phyloP scores from a whole-genome alignment of 2,329 filamentous ascomycete species.

The Fusarium siculi region DNA sequence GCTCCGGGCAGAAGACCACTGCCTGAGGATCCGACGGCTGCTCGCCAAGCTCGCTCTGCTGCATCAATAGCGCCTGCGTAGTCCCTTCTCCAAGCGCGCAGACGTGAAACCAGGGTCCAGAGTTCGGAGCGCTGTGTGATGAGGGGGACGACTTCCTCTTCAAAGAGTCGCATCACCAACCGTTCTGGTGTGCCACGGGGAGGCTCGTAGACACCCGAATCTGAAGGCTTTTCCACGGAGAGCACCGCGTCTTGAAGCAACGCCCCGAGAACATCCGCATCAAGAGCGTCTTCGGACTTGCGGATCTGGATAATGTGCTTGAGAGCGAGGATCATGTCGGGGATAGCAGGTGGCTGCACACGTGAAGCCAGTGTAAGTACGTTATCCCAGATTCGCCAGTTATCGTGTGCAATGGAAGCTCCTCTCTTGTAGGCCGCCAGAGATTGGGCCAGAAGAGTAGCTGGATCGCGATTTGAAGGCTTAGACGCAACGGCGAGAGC shows the following conservation, averaged over 20 bases:
- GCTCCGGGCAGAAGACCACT: slow-evolving; percentile 58
- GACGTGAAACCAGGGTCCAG: slow-evolving; percentile 78
- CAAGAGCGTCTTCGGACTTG: slow-evolving; percentile 81
- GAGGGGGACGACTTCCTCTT: slow-evolving; percentile 79
- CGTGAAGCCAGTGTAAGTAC: slow-evolving; percentile 87
- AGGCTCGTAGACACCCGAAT: slow-evolving; percentile 47
- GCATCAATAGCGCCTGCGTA: slow-evolving; percentile 80
- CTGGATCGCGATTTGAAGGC: slow-evolving; percentile 57
- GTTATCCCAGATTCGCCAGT: slow-evolving; percentile 97
- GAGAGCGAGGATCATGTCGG: slow-evolving; percentile 80
- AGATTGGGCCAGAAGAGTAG: slow-evolving; percentile 76
- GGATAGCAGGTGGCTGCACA: slow-evolving; percentile 77
- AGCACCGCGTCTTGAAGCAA: slow-evolving; percentile 78
- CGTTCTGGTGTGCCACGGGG: slow-evolving; percentile 69
- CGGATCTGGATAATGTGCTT: slow-evolving; percentile 81
- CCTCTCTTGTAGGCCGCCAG: slow-evolving; percentile 89
- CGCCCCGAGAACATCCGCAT: slow-evolving; percentile 75
- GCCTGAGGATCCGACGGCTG: slow-evolving; percentile 66
- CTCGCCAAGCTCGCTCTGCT: slow-evolving; percentile 90
- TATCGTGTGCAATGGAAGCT: slow-evolving; percentile 82
- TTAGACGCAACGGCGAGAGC: slow-evolving; percentile 33
- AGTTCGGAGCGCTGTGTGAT: slow-evolving; percentile 83
- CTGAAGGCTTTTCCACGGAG: slow-evolving; percentile 49
- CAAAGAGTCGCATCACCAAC: slow-evolving; percentile 77
- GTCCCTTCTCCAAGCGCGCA: slow-evolving; percentile 79